Evolutionary conservation across 1,139 yeast species (phyloP).

Genomic region (Schizosaccharomyces versatilis): DNA sequence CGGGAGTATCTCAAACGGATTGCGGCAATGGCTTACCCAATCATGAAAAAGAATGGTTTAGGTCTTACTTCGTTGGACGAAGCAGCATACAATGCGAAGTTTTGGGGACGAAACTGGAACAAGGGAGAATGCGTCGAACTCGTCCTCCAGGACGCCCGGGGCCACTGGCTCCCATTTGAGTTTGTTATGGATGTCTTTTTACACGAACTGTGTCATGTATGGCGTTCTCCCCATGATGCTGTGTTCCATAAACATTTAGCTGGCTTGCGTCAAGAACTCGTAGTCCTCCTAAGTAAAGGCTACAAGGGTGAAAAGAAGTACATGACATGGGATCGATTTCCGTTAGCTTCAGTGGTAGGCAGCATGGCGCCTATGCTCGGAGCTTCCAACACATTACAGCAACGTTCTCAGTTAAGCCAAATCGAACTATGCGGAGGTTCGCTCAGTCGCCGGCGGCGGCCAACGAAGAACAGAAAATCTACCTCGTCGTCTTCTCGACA

Average conservation of each 20-base stretch:
- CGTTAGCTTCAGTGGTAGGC: conserved; percentile 8
- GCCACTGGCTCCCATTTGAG: conserved; percentile 11
- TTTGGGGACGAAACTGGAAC: conserved; percentile 14
- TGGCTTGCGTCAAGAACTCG: conserved; percentile 10
- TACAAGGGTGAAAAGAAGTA: conserved; percentile 13
- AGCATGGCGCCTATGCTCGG: background rate
- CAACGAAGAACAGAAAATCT: background rate
- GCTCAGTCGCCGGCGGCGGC: background rate
- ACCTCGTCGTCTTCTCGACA: background rate
- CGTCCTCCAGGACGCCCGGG: conserved; percentile 12
- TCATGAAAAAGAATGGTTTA: conserved; percentile 13
- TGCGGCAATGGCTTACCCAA: conserved; percentile 14
- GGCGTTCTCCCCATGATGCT: conserved; percentile 8
- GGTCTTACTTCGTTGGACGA: conserved; percentile 13
- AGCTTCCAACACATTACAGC: too few relatives aligned
- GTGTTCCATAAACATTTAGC: conserved; percentile 11
- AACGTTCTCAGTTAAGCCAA: too few relatives aligned
- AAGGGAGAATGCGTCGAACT: conserved; percentile 13
- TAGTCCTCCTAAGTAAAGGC: conserved; percentile 8
- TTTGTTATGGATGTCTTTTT: conserved; percentile 14
- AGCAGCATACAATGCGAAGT: conserved; percentile 11
- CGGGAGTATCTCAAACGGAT: conserved; percentile 11
- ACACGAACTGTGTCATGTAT: conserved; percentile 13
- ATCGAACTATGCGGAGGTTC: background rate
- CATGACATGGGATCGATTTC: conserved; percentile 10